A percentile compares a stretch with the other conserved stretches of the same genome.
Conservation (phyloP, 2,329 filamentous ascomycete species). For the Huntiella abstrusa region DNA sequence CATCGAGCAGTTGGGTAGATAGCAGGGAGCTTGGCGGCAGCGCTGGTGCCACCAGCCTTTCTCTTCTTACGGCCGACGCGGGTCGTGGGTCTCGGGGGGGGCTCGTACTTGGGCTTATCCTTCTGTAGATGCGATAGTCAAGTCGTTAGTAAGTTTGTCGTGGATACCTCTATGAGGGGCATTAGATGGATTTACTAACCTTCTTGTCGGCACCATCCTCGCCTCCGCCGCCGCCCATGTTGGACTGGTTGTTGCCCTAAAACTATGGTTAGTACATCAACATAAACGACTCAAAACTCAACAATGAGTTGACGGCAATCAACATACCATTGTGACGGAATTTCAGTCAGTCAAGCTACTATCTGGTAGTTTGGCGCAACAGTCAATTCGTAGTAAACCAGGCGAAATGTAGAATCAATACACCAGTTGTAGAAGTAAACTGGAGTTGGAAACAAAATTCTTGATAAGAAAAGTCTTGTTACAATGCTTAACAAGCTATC, state of each 20-base stretch:
- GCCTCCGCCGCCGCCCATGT: constrained; percentile 63
- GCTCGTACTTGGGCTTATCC: constrained; percentile 99
- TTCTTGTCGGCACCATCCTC: constrained; percentile 89
- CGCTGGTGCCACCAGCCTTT: constrained; percentile 81
- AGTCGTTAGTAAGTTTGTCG: not conserved
- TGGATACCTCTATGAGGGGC: not conserved
- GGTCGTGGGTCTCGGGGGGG: constrained; percentile 87
- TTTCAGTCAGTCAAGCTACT: no score
- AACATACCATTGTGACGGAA: constrained; percentile 1
- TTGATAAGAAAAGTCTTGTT: no score
- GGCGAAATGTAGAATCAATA: no score
- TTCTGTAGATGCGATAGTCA: constrained; percentile 40
- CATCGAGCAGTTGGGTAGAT: constrained; percentile 92
- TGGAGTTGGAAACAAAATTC: no score
- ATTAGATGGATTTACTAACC: constrained; percentile 27
- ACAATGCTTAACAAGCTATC: not conserved
- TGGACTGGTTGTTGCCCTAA: constrained; percentile 72
- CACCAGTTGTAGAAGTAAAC: not conserved
- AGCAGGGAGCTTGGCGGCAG: constrained; percentile 82
- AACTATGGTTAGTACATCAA: constrained; percentile 2
- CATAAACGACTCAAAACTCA: not conserved
- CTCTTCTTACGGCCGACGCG: constrained; percentile 97
- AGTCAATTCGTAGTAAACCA: no score
- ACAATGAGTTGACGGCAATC: not conserved
- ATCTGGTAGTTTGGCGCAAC: no score